Evolutionary conservation across 2,329 filamentous ascomycete genomes (phyloP).

Genomic region (Fusarium virguliforme): DNA sequence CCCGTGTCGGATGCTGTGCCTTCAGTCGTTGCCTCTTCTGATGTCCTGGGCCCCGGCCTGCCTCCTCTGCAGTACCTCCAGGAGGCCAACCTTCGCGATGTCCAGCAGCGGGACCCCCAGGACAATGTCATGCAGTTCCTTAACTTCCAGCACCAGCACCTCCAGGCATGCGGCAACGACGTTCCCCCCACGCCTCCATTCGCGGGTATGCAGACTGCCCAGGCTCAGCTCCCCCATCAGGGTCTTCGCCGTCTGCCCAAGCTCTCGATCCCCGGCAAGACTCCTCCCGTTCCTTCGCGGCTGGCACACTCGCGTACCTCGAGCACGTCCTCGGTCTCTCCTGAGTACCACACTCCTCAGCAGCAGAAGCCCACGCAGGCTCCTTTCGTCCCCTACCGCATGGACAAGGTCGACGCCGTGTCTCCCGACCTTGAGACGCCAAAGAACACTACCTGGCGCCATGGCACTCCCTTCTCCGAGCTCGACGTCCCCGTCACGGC

Average conservation of each 20-base stretch:
- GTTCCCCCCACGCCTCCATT: conserved; percentile 81
- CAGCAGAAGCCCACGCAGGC: conserved; percentile 45
- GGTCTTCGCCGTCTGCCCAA: conserved; percentile 74
- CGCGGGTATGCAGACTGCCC: conserved; percentile 67
- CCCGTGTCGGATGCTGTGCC: conserved; percentile 83
- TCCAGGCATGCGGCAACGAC: conserved; percentile 64
- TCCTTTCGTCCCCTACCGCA: conserved; percentile 66
- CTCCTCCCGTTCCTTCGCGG: conserved; percentile 50
- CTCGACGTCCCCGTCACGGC: conserved; percentile 89
- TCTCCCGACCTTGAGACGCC: conserved; percentile 73
- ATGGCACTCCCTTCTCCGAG: conserved; percentile 91
- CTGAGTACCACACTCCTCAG: conserved; percentile 47
- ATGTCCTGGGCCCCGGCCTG: conserved; percentile 83
- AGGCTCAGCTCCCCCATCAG: conserved; percentile 65
- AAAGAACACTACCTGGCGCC: conserved; percentile 74
- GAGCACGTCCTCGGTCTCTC: conserved; percentile 49
- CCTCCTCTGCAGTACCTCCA: conserved; percentile 80
- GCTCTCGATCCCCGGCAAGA: conserved; percentile 70
- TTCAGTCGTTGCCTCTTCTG: conserved; percentile 92
- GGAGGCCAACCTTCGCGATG: conserved; percentile 78
- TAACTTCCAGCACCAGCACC: conserved; percentile 78
- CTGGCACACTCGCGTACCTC: conserved; percentile 52
- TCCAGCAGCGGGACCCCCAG: conserved; percentile 85
- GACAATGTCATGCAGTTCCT: conserved; percentile 96
- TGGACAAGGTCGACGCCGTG: conserved; percentile 66